A percentile compares a stretch with the other conserved stretches of the same genome.
Evolutionary conservation across 495 filamentous ascomycete genomes (phyloP).

Genomic region (Xylaria cubensis): DNA sequence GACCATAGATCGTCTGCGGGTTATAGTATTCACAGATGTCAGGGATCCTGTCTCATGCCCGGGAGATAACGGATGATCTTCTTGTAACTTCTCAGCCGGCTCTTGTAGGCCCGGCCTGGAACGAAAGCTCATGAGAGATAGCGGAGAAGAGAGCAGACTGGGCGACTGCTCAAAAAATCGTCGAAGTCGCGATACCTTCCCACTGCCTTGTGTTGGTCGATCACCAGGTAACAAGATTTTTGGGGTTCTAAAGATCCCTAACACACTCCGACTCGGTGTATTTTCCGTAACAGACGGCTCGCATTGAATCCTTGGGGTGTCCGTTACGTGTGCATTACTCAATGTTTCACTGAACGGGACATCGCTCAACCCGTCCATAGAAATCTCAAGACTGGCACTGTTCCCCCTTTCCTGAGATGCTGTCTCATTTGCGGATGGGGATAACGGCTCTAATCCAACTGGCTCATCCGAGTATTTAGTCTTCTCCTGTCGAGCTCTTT

Average conservation of each 20-base stretch:
- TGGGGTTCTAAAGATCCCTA: not conserved
- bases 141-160: conserved; percentile 24
- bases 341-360: not conserved
- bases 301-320: not conserved
- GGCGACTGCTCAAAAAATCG: conserved; percentile 40
- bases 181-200: conserved; percentile 40
- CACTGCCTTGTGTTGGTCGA: conserved; percentile 2
- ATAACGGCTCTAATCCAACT: not conserved
- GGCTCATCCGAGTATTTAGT: not conserved
- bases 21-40: conserved; percentile 29
- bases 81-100: not conserved
- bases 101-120: conserved; percentile 15
- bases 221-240: not conserved
- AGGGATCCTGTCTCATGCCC: conserved; percentile 33
- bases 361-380: conserved; percentile 11
- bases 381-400: not conserved
- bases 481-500: not conserved
- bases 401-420: not conserved
- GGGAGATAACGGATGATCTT: not conserved
- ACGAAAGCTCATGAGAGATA: conserved; percentile 29
- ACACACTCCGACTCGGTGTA: not conserved
- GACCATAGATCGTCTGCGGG: conserved; percentile 20
- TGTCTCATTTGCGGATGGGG: not conserved
- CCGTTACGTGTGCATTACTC: not conserved
- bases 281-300: not conserved